Base-by-base conservation (phyloP, 768 basidiomycete genomes). In the Suillus ampliporus region DNA sequence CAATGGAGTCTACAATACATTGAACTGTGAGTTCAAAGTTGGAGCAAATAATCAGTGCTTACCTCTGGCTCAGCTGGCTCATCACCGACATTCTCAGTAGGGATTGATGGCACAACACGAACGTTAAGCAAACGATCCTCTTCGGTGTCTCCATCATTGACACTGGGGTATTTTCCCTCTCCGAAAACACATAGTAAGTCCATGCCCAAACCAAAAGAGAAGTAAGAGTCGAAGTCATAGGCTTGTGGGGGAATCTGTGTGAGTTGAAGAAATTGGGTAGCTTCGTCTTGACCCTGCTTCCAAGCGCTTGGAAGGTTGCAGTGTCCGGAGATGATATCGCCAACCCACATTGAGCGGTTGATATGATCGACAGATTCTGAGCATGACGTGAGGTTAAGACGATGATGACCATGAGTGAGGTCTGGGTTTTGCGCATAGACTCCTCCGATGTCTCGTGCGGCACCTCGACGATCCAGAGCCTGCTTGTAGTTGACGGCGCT, bases 401-500 rank as follows among this genome's bases (percentile, higher is more conserved):
- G 43, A 8, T 31, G 40, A 46, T 59, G 58, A 8, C 58, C 58
- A 17, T 59, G 58, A 11, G 23, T 11, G 5, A 59, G 26, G 13
- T 59, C 58, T 8, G 43, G 58, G 40, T 59, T 21, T 4, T 43
- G 5, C 1, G 58, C 4, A 31, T 23, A 59, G 2, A 59, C 58
- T 43, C 58, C 40, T 6, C 40, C 40, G 6, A 41, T 41, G 40
- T 41, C 40, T 6, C 40, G 17, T 8, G 58, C 31, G 2, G 58
- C n/a, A 37, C 44, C 17, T 9, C 50, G 44, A 2, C 47, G 58
- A 9, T 60, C 58, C 3, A 60, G 23, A 5, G 47, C 35, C 37
- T 64, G 58, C 4, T 60, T 57, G 35, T 64, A 51, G 9, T 63
- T 58, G 6, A 48, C 38, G 3, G 40, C 17, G 6, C 40, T 41